Conservation (phyloP, 345 rosid species). For the Citrus inodora region DNA sequence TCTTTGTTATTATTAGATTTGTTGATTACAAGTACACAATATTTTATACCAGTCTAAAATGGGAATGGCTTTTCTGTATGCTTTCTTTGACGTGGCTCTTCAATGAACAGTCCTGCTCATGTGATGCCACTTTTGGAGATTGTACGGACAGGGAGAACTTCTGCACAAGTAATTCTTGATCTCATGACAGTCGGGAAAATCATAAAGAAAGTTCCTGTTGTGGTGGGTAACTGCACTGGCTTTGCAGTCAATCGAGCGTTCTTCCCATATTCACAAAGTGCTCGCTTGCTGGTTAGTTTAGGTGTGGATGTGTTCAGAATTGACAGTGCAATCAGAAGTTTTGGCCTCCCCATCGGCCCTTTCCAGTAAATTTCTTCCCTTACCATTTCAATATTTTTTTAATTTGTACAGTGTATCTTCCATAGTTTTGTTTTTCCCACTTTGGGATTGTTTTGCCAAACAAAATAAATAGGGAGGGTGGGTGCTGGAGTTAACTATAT, state of each 20-base stretch:
- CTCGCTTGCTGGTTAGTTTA: constrained; percentile 62
- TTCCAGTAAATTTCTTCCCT: constrained; percentile 67
- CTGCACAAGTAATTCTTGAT: constrained; percentile 86
- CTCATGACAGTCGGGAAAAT: constrained; percentile 80
- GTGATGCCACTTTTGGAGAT: constrained; percentile 96
- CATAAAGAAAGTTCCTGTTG: constrained; percentile 93
- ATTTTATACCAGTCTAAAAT: not conserved
- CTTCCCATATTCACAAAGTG: constrained; percentile 78
- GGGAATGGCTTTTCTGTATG: not conserved
- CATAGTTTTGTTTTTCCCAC: not conserved
- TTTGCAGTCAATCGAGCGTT: constrained; percentile 93
- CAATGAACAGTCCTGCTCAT: constrained; percentile 81
- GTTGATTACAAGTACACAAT: not conserved
- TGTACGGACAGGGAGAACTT: constrained; percentile 75
- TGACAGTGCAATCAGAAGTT: constrained; percentile 66
- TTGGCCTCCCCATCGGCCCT: constrained; percentile 95
- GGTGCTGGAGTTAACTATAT: not conserved
- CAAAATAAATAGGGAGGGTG: not conserved
- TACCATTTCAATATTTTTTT: not conserved
- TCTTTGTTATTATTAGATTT: not conserved
- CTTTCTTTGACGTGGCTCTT: constrained; percentile 17
- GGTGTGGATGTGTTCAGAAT: constrained; percentile 94
- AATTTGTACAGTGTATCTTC: too few species aligned
- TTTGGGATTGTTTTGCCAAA: not conserved
- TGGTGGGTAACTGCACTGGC: constrained; percentile 93